phyloP scores from a whole-genome alignment of 1,139 yeast genomes.

The Lodderomyces orthopsilosis region DNA sequence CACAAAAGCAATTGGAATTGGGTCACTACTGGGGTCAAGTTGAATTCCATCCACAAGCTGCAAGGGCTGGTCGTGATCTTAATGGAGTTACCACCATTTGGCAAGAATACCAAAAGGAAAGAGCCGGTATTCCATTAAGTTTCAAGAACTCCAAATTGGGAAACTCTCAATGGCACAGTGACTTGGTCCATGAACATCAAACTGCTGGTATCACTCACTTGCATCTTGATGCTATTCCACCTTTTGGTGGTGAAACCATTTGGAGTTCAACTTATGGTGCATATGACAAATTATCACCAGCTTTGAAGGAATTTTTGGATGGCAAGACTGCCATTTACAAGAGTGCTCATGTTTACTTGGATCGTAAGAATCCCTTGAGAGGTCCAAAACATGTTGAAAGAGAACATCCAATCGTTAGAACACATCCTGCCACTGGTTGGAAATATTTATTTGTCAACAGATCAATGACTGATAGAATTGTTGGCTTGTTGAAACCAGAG shows the following conservation, averaged over 20 bases:
- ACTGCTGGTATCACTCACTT: constrained; percentile 41
- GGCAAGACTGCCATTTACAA: constrained; percentile 37
- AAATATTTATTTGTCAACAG: constrained; percentile 38
- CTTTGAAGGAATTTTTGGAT: constrained; percentile 34
- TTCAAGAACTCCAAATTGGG: constrained; percentile 33
- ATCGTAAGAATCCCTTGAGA: constrained; percentile 30
- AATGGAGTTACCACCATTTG: constrained; percentile 52
- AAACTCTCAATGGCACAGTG: constrained; percentile 38
- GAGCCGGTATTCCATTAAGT: constrained; percentile 21
- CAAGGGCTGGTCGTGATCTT: constrained; percentile 24
- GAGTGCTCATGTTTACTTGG: constrained; percentile 35
- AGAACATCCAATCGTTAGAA: constrained; percentile 40
- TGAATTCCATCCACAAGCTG: constrained; percentile 42
- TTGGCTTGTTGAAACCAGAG: constrained; percentile 35
- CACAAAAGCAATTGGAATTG: constrained; percentile 44
- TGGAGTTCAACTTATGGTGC: constrained; percentile 41
- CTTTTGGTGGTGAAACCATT: constrained; percentile 36
- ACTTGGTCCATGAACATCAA: constrained; percentile 33
- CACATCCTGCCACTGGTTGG: constrained; percentile 46
- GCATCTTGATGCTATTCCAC: constrained; percentile 34
- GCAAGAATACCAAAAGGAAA: constrained; percentile 41
- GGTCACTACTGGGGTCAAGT: constrained; percentile 45
- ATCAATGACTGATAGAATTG: constrained; percentile 35
- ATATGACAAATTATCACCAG: constrained; percentile 37
- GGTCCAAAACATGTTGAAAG: constrained; percentile 37